Base-by-base conservation (phyloP, 331 rosid species). In the Rhamnella rubrinervis region DNA sequence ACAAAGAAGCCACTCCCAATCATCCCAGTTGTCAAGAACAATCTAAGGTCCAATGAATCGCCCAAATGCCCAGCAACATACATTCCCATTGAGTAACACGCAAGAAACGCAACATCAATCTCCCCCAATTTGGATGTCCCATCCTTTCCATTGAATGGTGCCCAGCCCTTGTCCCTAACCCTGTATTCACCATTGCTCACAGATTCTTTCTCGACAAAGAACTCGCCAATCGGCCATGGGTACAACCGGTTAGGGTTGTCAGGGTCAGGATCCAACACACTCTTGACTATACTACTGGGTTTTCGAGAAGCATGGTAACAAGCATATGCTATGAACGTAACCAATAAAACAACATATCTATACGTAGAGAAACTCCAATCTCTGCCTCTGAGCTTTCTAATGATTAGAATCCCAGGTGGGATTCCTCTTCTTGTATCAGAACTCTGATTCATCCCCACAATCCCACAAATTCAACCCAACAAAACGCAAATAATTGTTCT, bases 281-380 rank as follows among this genome's bases (percentile, higher is more conserved):
- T 85, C 72, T 88, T 86, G 0, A 91, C 92, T 49, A 88, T 88
- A 10, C 97, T 80, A 12, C 78, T 85, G 13, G 89, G 86, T 61
- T 91, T 91, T 68, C 97, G 56, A 1, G 97, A 83, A 47, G 97
- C 97, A 66, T 91, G 97, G 71, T 88, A 91, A 19, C 96, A 85
- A 2, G 92, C 65, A 66, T 91, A 91, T 6, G 97, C 96, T 4
- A 86, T 13, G 75, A 91, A 91, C 0, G 97, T 88, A 14, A 85
- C 61, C 1, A 91, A 21, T 56, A 91, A 61, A 18, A 91, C 83
- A 4, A 71, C 66, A 64, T 88, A 91, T 58, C 93, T 83, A 15
- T 87, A 84, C 0, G 88, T 85, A 5, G 73, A 55, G 6, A 83
- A 71, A 21, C 52, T 77, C 87, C 89, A 89, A 60, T 92, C 75